Evolutionary conservation across 176 grass and related monocot genomes (phyloP), one percentile per base, ranked within the genome.

Genomic region (Echinochloa phyllopogon): DNA sequence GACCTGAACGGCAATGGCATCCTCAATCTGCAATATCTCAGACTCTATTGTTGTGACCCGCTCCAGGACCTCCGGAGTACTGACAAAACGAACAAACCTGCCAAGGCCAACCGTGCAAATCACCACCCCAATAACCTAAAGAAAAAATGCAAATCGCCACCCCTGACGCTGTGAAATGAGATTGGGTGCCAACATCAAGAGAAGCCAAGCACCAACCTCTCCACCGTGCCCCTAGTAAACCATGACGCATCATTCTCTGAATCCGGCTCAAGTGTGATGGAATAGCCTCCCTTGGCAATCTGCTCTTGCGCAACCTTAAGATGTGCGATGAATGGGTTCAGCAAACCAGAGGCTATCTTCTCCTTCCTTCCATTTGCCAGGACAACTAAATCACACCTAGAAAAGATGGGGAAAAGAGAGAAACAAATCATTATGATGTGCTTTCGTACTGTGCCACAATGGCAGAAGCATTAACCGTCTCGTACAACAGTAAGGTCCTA

Each of bases 81-180:
- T 99, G 21, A 99, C 96, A 57, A 99, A 99, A 65, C 96, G 87
- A 72, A 99, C 96, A 91, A 99, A 99, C 86, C 96, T 98, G 86
- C 51, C n/a, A 82, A 60, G 38, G 75, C 24, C 51, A 86, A 81
- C 40, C 43, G 33, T 37, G 23, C 23, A 67, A 90, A 63, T 82
- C 37, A 67, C 12, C 25, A 77, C 29, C 60, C 23, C 1, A 3
- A 50, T 73, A 5, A 48, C 33, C 14, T 33, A 73, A 29, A 17
- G 13, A 47, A 11, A 72, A 69, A 43, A 45, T 18, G 45, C 70
- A 72, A 49, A 72, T 10, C 1, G 16, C 44, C 47, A 49, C 44
- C 27, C 4, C 66, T 59, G 69, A 36, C 33, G 88, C 10, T 52
- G n/a, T 11, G 2, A 57, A 17, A 43, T 17, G 45, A 55, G 74